These are phyloP conservation scores for Aegilops umbellulata DNA, from an alignment of 176 grass and related monocot genomes.

Conservation along the genomic window DNA sequence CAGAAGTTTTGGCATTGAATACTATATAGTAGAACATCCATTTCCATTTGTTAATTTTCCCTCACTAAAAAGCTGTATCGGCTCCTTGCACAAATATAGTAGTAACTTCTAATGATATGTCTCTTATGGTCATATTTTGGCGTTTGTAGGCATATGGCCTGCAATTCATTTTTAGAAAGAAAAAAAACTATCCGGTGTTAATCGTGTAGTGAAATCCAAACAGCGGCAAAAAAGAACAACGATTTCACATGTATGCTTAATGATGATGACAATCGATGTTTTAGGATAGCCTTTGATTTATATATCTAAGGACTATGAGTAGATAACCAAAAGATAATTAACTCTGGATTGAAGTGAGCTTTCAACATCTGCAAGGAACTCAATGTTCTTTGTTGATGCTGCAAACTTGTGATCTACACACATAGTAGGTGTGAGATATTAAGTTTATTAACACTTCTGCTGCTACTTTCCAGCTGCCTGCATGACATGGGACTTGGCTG, in stretches of 20 bases:
- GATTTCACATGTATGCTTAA: neutral
- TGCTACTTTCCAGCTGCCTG: slow-evolving; percentile 62
- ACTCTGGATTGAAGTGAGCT: neutral
- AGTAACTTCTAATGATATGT: slow-evolving; percentile 3
- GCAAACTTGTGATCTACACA: slow-evolving; percentile 18
- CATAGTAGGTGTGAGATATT: slow-evolving; percentile 1
- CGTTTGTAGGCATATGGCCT: neutral
- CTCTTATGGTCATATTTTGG: neutral
- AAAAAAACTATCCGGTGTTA: neutral
- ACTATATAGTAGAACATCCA: neutral
- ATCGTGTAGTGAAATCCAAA: neutral
- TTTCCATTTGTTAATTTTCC: neutral
- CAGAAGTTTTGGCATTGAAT: slow-evolving; percentile 9
- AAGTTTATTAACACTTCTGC: slow-evolving; percentile 12
- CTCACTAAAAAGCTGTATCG: slow-evolving; percentile 9
- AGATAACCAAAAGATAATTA: slow-evolving; percentile 2
- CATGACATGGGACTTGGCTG: slow-evolving; percentile 91
- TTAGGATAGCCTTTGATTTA: neutral
- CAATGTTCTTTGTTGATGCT: slow-evolving; percentile 3
- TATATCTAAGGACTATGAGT: neutral
- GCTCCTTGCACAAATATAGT: neutral
- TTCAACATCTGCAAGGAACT: slow-evolving; percentile 15
- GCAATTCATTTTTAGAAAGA: neutral
- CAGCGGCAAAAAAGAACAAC: neutral
- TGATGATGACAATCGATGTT: neutral